Base-by-base conservation (phyloP, 2,329 filamentous ascomycete genomes). In the Cordyceps javanica region DNA sequence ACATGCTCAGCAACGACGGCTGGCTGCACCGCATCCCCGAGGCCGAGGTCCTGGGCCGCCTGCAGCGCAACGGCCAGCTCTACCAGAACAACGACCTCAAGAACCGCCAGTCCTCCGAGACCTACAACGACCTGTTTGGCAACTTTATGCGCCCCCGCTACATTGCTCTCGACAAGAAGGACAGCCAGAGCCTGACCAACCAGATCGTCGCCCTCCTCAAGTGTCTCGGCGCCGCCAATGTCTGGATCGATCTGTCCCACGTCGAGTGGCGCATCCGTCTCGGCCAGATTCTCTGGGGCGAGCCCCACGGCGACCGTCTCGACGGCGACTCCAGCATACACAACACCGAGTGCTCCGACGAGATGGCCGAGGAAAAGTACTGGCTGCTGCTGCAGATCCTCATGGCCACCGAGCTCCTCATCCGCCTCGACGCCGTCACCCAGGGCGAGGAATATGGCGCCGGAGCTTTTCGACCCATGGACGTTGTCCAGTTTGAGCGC, bases 261-360 rank as follows among this genome's bases (percentile, higher is more conserved):
- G 84, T 90, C 7, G 87, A 90, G 67, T 90, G 87, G 87, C 80
- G 88, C 38, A 87, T 91, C 59, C 78, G 86, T 13, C 75, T 91
- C 1, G 88, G 88, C 7, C 87, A 90, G 69, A 78, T 90, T 42
- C 71, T 91, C 2, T 91, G 87, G 87, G 85, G 80, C 16, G 72
- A 75, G 16, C 71, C 75, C 6, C 67, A 76, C 26, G 79, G 80
- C 42, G 80, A 82, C 61, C 75, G 78, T 48, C 62, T 79, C n/a
- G 76, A 77, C 44, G 82, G 83, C 59, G 76, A 77, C 23, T 74
- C 77, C n/a, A 74, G 76, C 11, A 76, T 80, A 48, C 74, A 76
- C 50, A 78, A 82, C 59, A 75, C 74, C 21, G 73, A 75, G 23
- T 73, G 74, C 32, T 66, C 73, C 13, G 74, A 75, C 53, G 82